Evolutionary conservation across 2,329 filamentous ascomycete species (phyloP), one percentile per base, ranked within the genome.

Genomic region (Scedosporium aurantiacum): DNA sequence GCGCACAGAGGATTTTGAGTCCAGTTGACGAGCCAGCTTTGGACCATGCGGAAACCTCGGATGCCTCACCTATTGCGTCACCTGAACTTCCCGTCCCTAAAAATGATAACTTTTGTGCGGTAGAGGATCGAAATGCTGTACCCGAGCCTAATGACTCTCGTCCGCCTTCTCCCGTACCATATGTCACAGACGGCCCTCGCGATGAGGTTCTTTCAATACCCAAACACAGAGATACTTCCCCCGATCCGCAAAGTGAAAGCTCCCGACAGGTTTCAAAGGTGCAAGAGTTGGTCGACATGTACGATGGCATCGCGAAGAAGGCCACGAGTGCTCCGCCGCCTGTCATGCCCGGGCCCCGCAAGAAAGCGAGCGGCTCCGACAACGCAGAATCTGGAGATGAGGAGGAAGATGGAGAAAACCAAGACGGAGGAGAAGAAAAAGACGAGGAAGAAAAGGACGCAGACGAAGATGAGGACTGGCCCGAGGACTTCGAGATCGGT

Each of bases 211-310:
- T 58, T 10, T 12, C 56, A 5, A 28, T 62, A n/a, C 55, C 45
- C 8, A 62, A 54, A 21, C 60, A 45, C 8, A 43, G 56, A 14
- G 43, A 58, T 25, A 28, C 14, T 18, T 25, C 60, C 21, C 18
- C 56, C 16, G 18, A n/a, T 10, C 58, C 28, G 16, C 32, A 41
- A 25, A 61, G n/a, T 4, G 57, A 64, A 21, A 40, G 61, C n/a
- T 62, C 61, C 3, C 64, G 67, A 41, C 68, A 76, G 59, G 65
- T 67, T 0, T 78, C 76, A 6, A 82, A 79, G 63, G 79, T 82
- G 2, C 78, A 79, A 60, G 76, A 78, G 57, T 69, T 82, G 25
- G 80, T 82, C 37, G 74, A 74, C 23, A 75, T 78, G 71, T 81
- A 75, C 57, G 79, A 84, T 63, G 77, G 75, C 2, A 72, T 82